These are phyloP conservation scores for Onygenales sp. DNA, from an alignment of 2,329 filamentous ascomycete genomes.

Conservation along the genomic window DNA sequence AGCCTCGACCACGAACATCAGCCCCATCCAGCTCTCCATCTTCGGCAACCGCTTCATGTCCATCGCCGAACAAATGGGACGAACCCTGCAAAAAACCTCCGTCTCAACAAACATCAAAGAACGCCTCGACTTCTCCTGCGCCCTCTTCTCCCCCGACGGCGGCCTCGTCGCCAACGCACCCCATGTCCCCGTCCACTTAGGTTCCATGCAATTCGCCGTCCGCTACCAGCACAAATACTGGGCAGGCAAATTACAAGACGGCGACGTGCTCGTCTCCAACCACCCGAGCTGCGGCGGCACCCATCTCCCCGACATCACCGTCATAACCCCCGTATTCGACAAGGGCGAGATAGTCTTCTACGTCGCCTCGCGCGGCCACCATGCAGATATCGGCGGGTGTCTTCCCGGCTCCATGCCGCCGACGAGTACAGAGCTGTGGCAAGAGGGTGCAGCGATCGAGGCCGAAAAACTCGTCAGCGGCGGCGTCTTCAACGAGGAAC, in stretches of 20 bases:
- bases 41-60: constrained; percentile 51
- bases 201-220: constrained; percentile 79
- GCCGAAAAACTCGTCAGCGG: constrained; percentile 59
- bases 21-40: constrained; percentile 46
- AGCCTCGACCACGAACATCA: constrained; percentile 37
- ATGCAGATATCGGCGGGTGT: constrained; percentile 78
- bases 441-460: constrained; percentile 39
- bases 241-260: constrained; percentile 61
- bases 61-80: constrained; percentile 51
- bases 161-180: constrained; percentile 61
- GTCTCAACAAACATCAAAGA: constrained; percentile 68
- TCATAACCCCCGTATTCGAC: constrained; percentile 68
- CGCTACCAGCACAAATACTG: constrained; percentile 67
- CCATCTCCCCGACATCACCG: constrained; percentile 68
- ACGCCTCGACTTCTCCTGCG: constrained; percentile 76
- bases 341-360: constrained; percentile 65
- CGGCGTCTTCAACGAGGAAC: constrained; percentile 67
- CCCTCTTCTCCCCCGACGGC: constrained; percentile 66
- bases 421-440: constrained; percentile 37
- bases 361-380: constrained; percentile 69
- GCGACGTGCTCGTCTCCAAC: constrained; percentile 70
- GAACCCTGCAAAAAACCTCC: constrained; percentile 46
- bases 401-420: constrained; percentile 74
- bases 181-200: constrained; percentile 71
- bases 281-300: constrained; percentile 75